Base-by-base conservation (phyloP, 805 yeast species). In the Jamesozyma hellenica region DNA sequence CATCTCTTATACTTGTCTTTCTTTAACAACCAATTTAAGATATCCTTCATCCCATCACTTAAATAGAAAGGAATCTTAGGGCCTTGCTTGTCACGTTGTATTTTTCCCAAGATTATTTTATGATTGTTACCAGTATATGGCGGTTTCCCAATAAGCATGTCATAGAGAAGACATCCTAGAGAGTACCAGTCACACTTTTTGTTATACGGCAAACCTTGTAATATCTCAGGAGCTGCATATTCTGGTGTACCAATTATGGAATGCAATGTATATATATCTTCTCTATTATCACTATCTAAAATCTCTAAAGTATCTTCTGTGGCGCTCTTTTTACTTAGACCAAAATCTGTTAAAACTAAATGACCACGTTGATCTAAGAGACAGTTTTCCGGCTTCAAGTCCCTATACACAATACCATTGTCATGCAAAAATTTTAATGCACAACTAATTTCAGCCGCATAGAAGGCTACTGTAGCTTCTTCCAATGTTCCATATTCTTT, bases 151-250 rank as follows among this genome's bases (percentile, higher is more conserved):
- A 88, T 79, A 37, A 86, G 65, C 72, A 86, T 71, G 56, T 87
- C 95, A 51, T 65, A 82, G 36, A 79, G 64, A 6, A 86, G 79
- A 35, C 94, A 82, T 0, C 95, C 96, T 27, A 87, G 63, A 0
- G 95, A 84, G 86, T 95, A 86, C 83, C 94, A 85, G 58, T 86
- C 96, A 36, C 87, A 92, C 26, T 77, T 70, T 39, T 75, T 79
- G 50, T 81, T 86, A 58, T 86, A 87, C 14, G 77, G 74, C 49
- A 78, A 72, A 17, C 94, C 95, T 42, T 72, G 74, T 21, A 86
- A 65, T 26, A 87, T 80, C 56, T 86, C 96, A 2, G 96, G 96
- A 0, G 95, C 95, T 78, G 86, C 60, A 33, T 66, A 62, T 40
- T 71, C 71, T 4, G 67, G 73, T 4, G 72, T 64, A 19, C 71